Base-by-base conservation (phyloP, 257 asterid genomes). In the Schizonepeta tenuifolia region DNA sequence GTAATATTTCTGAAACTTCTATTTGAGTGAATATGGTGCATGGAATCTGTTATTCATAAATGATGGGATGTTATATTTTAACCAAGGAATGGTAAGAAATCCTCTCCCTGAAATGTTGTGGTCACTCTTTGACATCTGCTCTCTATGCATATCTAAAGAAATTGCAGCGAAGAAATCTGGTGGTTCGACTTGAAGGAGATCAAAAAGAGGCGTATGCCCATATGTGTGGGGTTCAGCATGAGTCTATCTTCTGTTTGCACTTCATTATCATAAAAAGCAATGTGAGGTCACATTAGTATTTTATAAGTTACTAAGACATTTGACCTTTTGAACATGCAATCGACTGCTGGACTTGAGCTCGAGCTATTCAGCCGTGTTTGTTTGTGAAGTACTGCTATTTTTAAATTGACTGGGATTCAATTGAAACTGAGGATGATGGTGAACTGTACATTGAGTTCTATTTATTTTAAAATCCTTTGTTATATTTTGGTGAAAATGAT, bases 161-260 rank as follows among this genome's bases (percentile, higher is more conserved):
- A 9, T 17, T 18, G 65, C 79, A 35, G 71, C 50, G 9, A 22
- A 26, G 72, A 59, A 21, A 56, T 35, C 55, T 2, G 44, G 62
- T 10, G 46, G 56, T 59, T 67, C 75, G 40, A 59, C 68, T 11
- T 31, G 70, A 50, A 13, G 54, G 74, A n/a, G 22, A 6, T 22
- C 5, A 28, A 55, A 46, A 31, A 7, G 57, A 59, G 24, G 47
- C 9, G 46, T 31, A 12, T 13, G 20, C 15, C 20, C 38, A 13
- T 21, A 7, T 4, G 4, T 11, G 59, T 3, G 35, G 47, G 21
- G 9, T 51, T 35, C 58, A 35, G 6, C 41, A 18, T 35, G 53
- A 15, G 65, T 20, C 5, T 36, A 28, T 49, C n/a, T 38, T n/a
- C 54, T 76, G 28, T 22, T 26, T 53, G 50, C 24, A n/a, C 13